Evolutionary conservation across 345 rosid species (phyloP).

Genomic region (Corchorus olitorius): DNA sequence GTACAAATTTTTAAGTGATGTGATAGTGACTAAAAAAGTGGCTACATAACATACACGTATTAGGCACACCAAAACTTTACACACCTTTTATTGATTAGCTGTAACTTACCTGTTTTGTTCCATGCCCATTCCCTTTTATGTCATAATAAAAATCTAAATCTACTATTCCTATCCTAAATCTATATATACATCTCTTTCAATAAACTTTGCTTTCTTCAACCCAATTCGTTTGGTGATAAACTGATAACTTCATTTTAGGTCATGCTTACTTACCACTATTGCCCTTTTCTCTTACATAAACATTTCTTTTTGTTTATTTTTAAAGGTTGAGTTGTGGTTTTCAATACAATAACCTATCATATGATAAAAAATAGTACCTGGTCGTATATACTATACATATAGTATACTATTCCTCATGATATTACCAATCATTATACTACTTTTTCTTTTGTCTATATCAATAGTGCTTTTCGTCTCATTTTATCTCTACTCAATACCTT

Average conservation of each 20-base stretch:
- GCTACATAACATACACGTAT: conserved; percentile 34
- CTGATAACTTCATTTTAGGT: neutral
- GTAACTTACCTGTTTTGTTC: conserved; percentile 28
- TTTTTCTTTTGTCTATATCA: neutral
- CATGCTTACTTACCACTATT: neutral
- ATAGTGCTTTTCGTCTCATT: neutral
- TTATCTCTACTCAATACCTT: neutral
- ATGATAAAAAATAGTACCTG: too few relatives aligned
- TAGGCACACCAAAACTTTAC: neutral
- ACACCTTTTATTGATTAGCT: conserved; percentile 24
- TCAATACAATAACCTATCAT: neutral
- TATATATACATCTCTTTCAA: neutral
- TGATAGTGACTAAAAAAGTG: neutral
- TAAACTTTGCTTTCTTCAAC: neutral
- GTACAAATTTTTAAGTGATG: conserved; percentile 9
- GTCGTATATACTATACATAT: too few relatives aligned
- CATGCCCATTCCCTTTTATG: neutral
- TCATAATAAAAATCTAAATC: neutral
- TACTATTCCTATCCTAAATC: neutral
- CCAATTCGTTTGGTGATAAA: neutral
- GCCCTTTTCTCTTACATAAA: neutral
- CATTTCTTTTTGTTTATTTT: neutral
- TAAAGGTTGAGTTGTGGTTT: neutral
- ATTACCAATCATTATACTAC: neutral
- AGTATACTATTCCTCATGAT: neutral